phyloP scores from a whole-genome alignment of 78 protist species.

The Cavenderia fasciculata region DNA sequence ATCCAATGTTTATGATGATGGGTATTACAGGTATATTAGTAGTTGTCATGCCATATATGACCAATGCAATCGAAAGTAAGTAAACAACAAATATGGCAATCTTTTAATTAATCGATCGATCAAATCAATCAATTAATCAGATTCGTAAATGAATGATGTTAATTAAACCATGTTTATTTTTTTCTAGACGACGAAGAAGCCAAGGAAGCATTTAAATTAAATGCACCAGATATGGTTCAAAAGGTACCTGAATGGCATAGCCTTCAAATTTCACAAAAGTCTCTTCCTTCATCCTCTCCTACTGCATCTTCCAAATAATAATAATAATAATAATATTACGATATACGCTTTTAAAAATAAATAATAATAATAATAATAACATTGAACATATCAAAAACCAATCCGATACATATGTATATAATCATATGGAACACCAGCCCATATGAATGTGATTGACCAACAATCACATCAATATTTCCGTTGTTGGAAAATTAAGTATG shows the following conservation, averaged over 20 bases:
- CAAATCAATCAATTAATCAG: neutral
- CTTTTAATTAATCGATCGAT: neutral
- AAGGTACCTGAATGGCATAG: conserved; percentile 28
- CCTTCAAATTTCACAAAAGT: no score
- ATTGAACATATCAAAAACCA: no score
- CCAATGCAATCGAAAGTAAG: conserved; percentile 31
- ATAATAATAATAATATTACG: no score
- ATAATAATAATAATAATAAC: no score
- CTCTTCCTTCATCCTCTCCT: no score
- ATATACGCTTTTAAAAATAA: no score
- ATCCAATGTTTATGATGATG: conserved; percentile 49
- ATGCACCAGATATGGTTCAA: conserved; percentile 24
- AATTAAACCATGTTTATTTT: neutral
- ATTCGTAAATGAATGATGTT: neutral
- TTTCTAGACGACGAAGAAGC: conserved; percentile 47
- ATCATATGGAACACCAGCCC: no score
- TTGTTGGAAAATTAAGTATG: no score
- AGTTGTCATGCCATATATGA: conserved; percentile 40
- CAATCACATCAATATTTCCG: no score
- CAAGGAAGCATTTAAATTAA: conserved; percentile 18
- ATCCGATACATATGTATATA: no score
- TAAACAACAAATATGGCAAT: neutral
- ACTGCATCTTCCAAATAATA: no score
- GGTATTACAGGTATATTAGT: conserved; percentile 2
- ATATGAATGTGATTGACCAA: no score